phyloP scores from a whole-genome alignment of 2,329 filamentous ascomycete species.

The Colletotrichum sp. region DNA sequence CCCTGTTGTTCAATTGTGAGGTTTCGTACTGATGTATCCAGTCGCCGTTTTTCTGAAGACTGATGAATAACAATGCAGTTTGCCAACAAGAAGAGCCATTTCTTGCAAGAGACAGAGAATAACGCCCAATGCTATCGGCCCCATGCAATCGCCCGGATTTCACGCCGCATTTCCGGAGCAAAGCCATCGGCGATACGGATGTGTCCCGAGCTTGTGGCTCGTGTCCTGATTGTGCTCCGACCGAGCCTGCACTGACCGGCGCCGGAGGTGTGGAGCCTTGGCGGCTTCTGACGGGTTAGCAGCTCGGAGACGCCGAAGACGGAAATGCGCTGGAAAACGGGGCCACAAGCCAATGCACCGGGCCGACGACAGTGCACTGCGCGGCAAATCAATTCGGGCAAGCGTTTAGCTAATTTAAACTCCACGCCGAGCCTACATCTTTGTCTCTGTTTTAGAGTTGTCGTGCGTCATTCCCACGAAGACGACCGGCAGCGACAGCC shows the following conservation, averaged over 20 bases:
- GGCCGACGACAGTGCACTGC: not conserved
- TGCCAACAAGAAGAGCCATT: no score
- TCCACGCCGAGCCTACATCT: not conserved
- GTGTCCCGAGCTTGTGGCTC: no score
- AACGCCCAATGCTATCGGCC: no score
- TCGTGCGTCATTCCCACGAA: not conserved
- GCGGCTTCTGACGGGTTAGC: not conserved
- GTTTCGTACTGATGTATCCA: no score
- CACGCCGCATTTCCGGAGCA: not conserved
- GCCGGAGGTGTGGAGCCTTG: not conserved
- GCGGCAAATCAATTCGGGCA: not conserved
- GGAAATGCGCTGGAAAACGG: not conserved
- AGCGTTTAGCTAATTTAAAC: not conserved
- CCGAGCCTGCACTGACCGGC: not conserved
- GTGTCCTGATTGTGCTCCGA: not conserved
- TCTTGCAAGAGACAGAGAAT: no score
- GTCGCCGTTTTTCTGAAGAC: no score
- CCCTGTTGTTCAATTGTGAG: no score
- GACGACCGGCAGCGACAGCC: not conserved
- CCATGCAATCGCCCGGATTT: not conserved
- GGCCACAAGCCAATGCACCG: not conserved
- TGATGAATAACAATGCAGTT: no score
- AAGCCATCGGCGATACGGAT: not conserved
- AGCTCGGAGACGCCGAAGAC: not conserved
- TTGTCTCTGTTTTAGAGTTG: not conserved